Evolutionary conservation across 352 stramenopile species (phyloP), one percentile per base, ranked within the genome.

Genomic region (Elongisporangium anandrum): DNA sequence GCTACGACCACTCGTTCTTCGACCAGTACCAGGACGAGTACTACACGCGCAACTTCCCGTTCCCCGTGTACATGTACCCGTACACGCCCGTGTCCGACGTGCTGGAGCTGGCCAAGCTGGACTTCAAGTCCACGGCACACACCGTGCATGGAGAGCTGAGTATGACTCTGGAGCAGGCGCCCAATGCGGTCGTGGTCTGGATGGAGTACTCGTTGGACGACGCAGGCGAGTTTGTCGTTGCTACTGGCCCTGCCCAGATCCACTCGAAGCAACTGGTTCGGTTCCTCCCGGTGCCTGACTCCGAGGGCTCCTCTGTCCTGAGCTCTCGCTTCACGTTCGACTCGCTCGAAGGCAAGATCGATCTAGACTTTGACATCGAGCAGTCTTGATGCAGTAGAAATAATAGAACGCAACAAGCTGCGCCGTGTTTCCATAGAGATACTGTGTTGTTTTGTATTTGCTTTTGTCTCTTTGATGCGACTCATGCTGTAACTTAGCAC

Each of bases 31-130:
- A 91, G 57, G 72, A 75, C 57, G 72, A 73, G 41, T 88, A 90
- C 63, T 85, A 84, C 57, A 70, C 61, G 51, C 81, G 80, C 60
- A 87, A 88, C 63, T 94, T 92, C 59, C 84, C 84, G 1, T 92
- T 92, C 71, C 84, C 84, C 3, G 77, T 65, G 13, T 92, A 90
- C 65, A 94, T 94, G 84, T 94, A 94, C 57, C 70, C 73, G 55
- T 88, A 83, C 69, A 45, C 62, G 4, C 19, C 68, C 15, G 66
- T 68, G 19, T 83, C 64, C 8, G 56, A 73, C 4, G 64, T 72
- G 1, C 60, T 88, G 6, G 69, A 81, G 56, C 70, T 94, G 5
- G 77, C 79, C 39, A 52, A 53, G n/a, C 59, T 85, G 56, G 65
- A 77, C 39, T 87, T 83, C 34, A 64, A 55, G 39, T 59, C 81